Percentiles rank a stretch among this genome's conserved stretches.
These are phyloP conservation scores for Lentithecium fluviatile DNA, from an alignment of 495 filamentous ascomycete species.

Conservation along the genomic window DNA sequence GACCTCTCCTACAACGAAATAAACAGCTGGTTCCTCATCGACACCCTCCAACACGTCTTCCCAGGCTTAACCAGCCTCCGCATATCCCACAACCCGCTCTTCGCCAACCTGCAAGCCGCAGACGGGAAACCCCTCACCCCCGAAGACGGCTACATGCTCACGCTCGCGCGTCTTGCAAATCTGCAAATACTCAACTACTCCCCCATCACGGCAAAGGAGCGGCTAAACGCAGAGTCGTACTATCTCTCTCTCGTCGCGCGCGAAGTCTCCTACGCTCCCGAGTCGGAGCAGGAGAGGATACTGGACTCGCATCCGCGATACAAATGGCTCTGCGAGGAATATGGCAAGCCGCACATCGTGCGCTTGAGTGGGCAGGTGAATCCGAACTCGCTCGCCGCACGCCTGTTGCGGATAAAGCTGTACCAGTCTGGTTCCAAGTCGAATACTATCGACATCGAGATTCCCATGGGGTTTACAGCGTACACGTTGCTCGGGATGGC, in stretches of 20 bases:
- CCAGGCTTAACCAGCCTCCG: slow-evolving; percentile 71
- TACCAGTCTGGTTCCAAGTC: neutral
- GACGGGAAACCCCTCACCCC: slow-evolving; percentile 52
- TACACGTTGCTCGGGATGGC: slow-evolving; percentile 78
- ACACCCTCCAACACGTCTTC: slow-evolving; percentile 61
- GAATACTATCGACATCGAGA: slow-evolving; percentile 40
- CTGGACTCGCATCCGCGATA: slow-evolving; percentile 67
- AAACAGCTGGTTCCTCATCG: slow-evolving; percentile 66
- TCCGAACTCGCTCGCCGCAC: slow-evolving; percentile 68
- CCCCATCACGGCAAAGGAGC: slow-evolving; percentile 66
- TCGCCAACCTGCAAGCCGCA: slow-evolving; percentile 42
- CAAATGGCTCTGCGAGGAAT: slow-evolving; percentile 64
- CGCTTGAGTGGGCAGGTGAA: slow-evolving; percentile 52
- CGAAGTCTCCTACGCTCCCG: slow-evolving; percentile 62
- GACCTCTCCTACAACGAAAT: slow-evolving; percentile 81
- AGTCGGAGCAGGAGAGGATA: slow-evolving; percentile 53
- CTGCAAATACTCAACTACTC: slow-evolving; percentile 77
- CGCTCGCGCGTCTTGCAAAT: slow-evolving; percentile 68
- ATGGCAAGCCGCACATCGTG: slow-evolving; percentile 64
- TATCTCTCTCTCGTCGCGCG: slow-evolving; percentile 80
- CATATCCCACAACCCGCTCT: slow-evolving; percentile 81
- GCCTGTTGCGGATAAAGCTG: slow-evolving; percentile 49
- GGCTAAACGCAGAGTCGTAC: slow-evolving; percentile 85
- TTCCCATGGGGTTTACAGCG: slow-evolving; percentile 75
- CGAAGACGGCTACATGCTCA: slow-evolving; percentile 84